These are phyloP conservation scores for Eleusine indica DNA, from an alignment of 176 grass and related monocot genomes.

Conservation along the genomic window DNA sequence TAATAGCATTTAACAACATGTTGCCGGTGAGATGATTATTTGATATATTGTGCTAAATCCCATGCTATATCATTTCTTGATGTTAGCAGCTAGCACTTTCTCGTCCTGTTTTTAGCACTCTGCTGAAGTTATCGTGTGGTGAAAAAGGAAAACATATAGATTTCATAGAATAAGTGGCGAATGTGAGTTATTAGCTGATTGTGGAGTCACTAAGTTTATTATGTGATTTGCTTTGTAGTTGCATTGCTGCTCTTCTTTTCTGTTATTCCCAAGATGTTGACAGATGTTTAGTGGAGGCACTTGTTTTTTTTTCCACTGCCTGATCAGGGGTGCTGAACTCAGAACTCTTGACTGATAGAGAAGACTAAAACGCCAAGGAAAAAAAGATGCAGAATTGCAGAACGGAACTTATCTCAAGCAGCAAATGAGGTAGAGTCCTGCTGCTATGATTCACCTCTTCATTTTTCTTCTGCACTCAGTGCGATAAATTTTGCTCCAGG, in stretches of 20 bases:
- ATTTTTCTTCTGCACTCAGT: not conserved
- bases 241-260: constrained; percentile 39
- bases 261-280: constrained; percentile 49
- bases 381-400: constrained; percentile 18
- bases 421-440: not conserved
- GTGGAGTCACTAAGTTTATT: constrained; percentile 35
- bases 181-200: constrained; percentile 38
- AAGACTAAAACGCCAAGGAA: constrained; percentile 9
- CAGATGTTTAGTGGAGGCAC: constrained; percentile 38
- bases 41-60: not conserved
- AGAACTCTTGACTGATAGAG: constrained; percentile 20
- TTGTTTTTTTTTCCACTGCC: not conserved
- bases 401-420: constrained; percentile 26
- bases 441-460: not conserved
- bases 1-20: constrained; percentile 21
- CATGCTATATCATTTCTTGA: constrained; percentile 31
- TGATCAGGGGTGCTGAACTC: constrained; percentile 32
- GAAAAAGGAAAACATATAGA: not conserved
- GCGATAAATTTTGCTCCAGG: not conserved
- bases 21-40: constrained; percentile 19
- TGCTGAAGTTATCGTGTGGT: constrained; percentile 15
- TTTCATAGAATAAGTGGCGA: constrained; percentile 17
- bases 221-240: constrained; percentile 44
- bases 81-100: constrained; percentile 13
- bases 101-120: constrained; percentile 29